Conservation (phyloP, 2,329 filamentous ascomycete species). For the Fusarium armeniacum region DNA sequence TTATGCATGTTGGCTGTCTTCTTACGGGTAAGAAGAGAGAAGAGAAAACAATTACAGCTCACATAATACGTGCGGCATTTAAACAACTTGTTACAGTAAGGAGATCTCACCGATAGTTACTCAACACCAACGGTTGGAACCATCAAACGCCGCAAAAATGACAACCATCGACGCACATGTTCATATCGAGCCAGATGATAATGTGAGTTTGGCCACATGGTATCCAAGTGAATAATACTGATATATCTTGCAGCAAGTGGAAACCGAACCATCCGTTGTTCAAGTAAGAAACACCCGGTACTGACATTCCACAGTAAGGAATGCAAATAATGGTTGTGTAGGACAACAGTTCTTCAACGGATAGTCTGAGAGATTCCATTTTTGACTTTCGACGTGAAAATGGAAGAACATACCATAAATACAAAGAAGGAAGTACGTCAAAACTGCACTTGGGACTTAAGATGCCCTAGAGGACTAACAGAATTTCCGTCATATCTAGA, state of each 20-base stretch:
- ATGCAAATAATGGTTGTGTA: neutral
- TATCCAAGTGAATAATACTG: neutral
- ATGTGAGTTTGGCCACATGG: neutral
- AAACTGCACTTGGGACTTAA: neutral
- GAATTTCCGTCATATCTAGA: neutral
- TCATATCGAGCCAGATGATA: conserved; percentile 17
- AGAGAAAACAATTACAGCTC: conserved; percentile 26
- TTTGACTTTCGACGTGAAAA: conserved; percentile 24
- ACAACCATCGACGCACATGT: conserved; percentile 26
- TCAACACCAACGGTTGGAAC: neutral
- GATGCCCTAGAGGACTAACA: neutral
- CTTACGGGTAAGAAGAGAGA: conserved; percentile 14
- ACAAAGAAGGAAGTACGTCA: conserved; percentile 21
- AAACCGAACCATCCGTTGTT: neutral
- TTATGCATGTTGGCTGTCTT: conserved; percentile 15
- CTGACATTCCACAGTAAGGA: neutral
- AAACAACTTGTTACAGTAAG: neutral
- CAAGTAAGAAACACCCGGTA: neutral
- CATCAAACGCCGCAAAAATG: conserved; percentile 1
- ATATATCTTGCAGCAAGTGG: neutral
- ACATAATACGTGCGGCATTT: conserved; percentile 17
- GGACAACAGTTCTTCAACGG: conserved; percentile 24
- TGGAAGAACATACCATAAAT: conserved; percentile 30
- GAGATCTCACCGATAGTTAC: neutral
- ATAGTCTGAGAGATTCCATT: conserved; percentile 29